These are phyloP conservation scores for Nakataea oryzae DNA, from an alignment of 2,329 filamentous ascomycete species.

Conservation along the genomic window DNA sequence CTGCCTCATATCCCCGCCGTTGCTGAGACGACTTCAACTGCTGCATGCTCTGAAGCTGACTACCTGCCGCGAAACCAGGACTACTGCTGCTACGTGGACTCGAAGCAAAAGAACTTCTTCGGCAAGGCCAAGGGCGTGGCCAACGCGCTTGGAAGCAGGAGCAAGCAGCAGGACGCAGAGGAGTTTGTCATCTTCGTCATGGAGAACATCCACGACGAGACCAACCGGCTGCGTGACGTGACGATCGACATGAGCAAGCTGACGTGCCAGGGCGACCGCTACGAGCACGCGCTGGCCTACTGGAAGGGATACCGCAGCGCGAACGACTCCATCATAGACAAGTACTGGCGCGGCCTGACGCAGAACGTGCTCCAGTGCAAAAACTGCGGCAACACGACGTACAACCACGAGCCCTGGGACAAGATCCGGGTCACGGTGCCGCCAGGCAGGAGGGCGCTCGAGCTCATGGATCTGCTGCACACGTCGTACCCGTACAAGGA, in stretches of 20 bases:
- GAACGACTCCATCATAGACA: slow-evolving; percentile 67
- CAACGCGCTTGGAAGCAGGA: slow-evolving; percentile 10
- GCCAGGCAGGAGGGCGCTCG: slow-evolving; percentile 13
- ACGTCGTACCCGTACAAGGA: slow-evolving; percentile 60
- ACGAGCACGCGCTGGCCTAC: slow-evolving; percentile 35
- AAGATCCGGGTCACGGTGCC: slow-evolving; percentile 39
- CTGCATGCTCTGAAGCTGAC: slow-evolving; percentile 11
- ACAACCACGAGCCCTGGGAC: slow-evolving; percentile 36
- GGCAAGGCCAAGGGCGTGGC: slow-evolving; percentile 1
- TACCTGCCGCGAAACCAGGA: slow-evolving; percentile 26
- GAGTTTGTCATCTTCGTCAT: slow-evolving; percentile 82
- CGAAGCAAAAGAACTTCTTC: slow-evolving; percentile 12
- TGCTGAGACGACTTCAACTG: not conserved
- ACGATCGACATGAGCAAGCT: slow-evolving; percentile 4
- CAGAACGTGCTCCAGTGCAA: slow-evolving; percentile 62
- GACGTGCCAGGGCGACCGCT: not conserved
- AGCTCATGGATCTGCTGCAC: slow-evolving; percentile 50
- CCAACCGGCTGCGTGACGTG: slow-evolving; percentile 49
- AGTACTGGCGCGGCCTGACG: slow-evolving; percentile 70
- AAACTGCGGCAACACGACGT: slow-evolving; percentile 37
- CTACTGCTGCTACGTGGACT: slow-evolving; percentile 54
- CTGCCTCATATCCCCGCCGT: slow-evolving; percentile 2
- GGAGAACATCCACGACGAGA: slow-evolving; percentile 74
- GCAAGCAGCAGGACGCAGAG: slow-evolving; percentile 77
- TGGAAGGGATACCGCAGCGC: slow-evolving; percentile 62